These are phyloP conservation scores for Nemania bipapillata DNA, from an alignment of 2,329 filamentous ascomycete genomes.

Conservation along the genomic window DNA sequence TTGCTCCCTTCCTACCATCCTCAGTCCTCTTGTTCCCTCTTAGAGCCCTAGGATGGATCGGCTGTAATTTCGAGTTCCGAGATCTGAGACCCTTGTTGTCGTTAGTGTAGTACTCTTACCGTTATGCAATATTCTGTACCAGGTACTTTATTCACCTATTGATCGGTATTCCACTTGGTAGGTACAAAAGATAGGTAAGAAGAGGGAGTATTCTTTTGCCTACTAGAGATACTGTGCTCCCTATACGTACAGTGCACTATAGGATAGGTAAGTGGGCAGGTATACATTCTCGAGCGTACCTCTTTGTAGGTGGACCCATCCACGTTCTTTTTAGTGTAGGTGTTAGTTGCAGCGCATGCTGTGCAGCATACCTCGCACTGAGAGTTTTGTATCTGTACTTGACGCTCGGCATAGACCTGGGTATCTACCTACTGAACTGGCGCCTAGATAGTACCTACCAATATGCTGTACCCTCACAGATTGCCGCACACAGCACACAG, in stretches of 20 bases:
- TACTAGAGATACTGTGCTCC: background rate
- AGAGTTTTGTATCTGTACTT: constrained; percentile 21
- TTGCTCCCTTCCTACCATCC: constrained; percentile 2
- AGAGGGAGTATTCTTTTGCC: background rate
- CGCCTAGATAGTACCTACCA: background rate
- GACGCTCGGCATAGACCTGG: background rate
- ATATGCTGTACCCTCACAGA: constrained; percentile 19
- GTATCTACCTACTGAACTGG: constrained; percentile 8
- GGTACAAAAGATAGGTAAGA: too few relatives aligned
- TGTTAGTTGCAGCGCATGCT: background rate
- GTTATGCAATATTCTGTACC: background rate
- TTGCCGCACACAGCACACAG: constrained; percentile 26
- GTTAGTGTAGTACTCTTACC: background rate
- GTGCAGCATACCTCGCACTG: background rate
- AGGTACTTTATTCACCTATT: too few relatives aligned
- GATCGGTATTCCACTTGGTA: too few relatives aligned
- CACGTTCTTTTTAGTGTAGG: constrained; percentile 28
- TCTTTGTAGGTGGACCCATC: background rate
- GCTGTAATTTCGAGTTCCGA: constrained; percentile 28
- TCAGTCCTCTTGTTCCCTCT: constrained; percentile 1
- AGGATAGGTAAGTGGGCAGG: too few relatives aligned
- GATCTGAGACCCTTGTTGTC: constrained; percentile 23
- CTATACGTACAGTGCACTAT: background rate
- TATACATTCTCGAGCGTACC: background rate
- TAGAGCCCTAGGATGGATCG: constrained; percentile 7